These are phyloP conservation scores for Erythrophleum ivorense DNA, from an alignment of 331 rosid species.

Conservation along the genomic window DNA sequence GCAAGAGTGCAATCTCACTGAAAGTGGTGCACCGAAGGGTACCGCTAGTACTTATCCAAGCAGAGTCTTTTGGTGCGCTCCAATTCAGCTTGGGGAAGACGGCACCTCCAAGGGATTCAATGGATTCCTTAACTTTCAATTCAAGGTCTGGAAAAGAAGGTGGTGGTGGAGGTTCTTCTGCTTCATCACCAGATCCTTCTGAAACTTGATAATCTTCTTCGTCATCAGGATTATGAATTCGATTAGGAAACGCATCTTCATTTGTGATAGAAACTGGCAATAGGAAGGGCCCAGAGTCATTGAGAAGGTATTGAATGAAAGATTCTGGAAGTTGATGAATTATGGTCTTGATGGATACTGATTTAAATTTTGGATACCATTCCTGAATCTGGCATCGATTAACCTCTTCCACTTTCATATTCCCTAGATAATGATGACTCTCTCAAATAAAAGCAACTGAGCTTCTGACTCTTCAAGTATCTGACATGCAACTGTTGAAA, in stretches of 20 bases:
- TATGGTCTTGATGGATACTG: conserved; percentile 63
- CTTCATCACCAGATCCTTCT: conserved; percentile 69
- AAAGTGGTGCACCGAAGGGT: conserved; percentile 64
- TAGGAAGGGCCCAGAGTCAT: conserved; percentile 70
- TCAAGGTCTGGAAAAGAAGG: conserved; percentile 86
- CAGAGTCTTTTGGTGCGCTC: conserved; percentile 89
- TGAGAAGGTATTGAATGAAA: conserved; percentile 73
- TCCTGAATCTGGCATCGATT: conserved; percentile 77
- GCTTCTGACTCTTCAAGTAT: conserved; percentile 27
- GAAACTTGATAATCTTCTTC: conserved; percentile 71
- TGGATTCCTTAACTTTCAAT: conserved; percentile 66
- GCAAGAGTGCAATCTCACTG: conserved; percentile 74
- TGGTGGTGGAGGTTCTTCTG: conserved; percentile 54
- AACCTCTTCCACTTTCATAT: conserved; percentile 72
- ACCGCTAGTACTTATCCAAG: conserved; percentile 76
- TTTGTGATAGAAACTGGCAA: conserved; percentile 73
- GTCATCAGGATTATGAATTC: conserved; percentile 64
- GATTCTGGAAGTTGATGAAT: conserved; percentile 75
- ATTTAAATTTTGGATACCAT: conserved; percentile 76
- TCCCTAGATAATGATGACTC: not conserved
- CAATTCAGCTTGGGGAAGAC: conserved; percentile 86
- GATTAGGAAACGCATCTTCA: conserved; percentile 82
- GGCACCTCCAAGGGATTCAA: conserved; percentile 73
- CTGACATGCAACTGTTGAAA: conserved; percentile 24
- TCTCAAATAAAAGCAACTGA: not conserved